Conservation (phyloP, 108 stramenopile genomes). For the Cyclostephanos tholiformis region DNA sequence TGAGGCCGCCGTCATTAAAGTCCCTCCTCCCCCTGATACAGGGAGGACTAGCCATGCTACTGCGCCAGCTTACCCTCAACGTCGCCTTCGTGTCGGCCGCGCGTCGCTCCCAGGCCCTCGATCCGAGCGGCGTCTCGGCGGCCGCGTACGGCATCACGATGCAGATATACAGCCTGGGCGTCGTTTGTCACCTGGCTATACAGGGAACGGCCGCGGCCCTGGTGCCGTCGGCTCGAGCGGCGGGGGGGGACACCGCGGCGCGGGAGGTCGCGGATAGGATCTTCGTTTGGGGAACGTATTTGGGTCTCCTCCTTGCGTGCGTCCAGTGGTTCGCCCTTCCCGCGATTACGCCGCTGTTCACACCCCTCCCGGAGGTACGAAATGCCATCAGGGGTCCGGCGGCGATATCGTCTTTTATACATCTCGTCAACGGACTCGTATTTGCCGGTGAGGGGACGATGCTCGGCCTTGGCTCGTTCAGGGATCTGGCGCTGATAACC, state of each 20-base stretch:
- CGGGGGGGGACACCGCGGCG: constrained; percentile 58
- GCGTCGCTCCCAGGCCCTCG: constrained; percentile 72
- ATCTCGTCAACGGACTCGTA: constrained; percentile 72
- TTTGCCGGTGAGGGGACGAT: constrained; percentile 84
- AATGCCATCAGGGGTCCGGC: constrained; percentile 72
- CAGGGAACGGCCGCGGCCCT: constrained; percentile 72
- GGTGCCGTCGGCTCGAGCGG: constrained; percentile 61
- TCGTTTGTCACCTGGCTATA: constrained; percentile 72
- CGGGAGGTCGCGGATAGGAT: constrained; percentile 71
- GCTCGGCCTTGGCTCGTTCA: constrained; percentile 67
- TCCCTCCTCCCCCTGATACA: constrained; percentile 61
- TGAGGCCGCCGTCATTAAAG: constrained; percentile 54
- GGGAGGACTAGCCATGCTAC: constrained; percentile 74
- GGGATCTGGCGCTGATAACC: constrained; percentile 65
- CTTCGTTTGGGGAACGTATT: constrained; percentile 65
- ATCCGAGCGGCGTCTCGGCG: constrained; percentile 73
- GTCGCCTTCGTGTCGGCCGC: constrained; percentile 71
- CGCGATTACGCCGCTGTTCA: constrained; percentile 67
- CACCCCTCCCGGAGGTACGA: constrained; percentile 71
- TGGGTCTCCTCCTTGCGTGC: constrained; percentile 60
- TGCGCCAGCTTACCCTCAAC: constrained; percentile 73
- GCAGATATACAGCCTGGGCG: constrained; percentile 75
- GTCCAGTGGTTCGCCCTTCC: constrained; percentile 59
- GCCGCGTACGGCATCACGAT: constrained; percentile 86
- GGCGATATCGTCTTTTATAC: constrained; percentile 65